A percentile compares a stretch with the other conserved stretches of the same genome.
These are phyloP conservation scores for Herpetomonas samuelpessoai DNA, from an alignment of 208 protist genomes.

Conservation along the genomic window DNA sequence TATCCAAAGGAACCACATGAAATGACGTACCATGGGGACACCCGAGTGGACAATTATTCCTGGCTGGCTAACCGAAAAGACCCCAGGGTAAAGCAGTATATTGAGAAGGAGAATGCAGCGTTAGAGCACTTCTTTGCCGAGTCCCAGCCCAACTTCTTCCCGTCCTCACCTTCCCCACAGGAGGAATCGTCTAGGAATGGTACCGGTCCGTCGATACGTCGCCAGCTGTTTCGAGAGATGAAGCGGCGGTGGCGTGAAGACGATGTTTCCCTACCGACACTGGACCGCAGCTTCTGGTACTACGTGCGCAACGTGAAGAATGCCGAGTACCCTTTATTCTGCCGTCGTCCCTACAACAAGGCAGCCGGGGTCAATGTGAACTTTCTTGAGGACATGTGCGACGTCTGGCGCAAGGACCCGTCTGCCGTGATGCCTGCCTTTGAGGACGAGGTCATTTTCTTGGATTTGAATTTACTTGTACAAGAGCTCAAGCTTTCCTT, in stretches of 20 bases:
- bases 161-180: neutral
- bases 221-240: conserved; percentile 54
- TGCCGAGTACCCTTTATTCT: conserved; percentile 54
- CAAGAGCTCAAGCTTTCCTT: conserved; percentile 39
- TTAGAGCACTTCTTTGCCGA: conserved; percentile 32
- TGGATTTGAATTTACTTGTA: conserved; percentile 66
- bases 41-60: conserved; percentile 43
- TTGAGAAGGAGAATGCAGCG: conserved; percentile 46
- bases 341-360: conserved; percentile 36
- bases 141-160: conserved; percentile 6
- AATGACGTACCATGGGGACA: conserved; percentile 36
- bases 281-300: conserved; percentile 69
- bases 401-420: conserved; percentile 26
- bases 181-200: too few species aligned
- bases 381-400: conserved; percentile 46
- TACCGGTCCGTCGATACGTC: conserved; percentile 16
- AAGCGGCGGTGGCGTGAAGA: conserved; percentile 31
- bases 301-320: conserved; percentile 51
- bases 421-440: conserved; percentile 38
- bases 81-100: conserved; percentile 28
- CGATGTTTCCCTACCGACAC: conserved; percentile 48
- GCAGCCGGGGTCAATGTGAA: conserved; percentile 14
- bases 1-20: conserved; percentile 21
- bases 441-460: conserved; percentile 60
- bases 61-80: conserved; percentile 46